phyloP scores from a whole-genome alignment of 768 basidiomycete genomes.

The Russula compacta region DNA sequence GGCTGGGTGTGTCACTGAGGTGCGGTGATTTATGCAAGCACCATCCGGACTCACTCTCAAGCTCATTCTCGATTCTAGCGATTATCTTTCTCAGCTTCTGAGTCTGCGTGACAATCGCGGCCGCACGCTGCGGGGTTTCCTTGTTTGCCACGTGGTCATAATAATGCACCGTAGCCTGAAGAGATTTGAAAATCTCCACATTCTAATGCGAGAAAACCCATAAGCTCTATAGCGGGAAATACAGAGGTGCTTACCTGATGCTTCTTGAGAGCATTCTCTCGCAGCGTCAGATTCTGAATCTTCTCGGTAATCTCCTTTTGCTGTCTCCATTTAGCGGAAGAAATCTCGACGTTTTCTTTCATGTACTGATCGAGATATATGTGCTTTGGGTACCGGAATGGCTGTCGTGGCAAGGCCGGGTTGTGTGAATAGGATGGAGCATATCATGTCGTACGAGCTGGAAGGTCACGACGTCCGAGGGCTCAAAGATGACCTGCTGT shows the following conservation, averaged over 20 bases:
- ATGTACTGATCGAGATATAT: conserved; percentile 71
- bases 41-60: conserved; percentile 37
- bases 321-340: conserved; percentile 28
- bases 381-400: conserved; percentile 51
- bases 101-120: conserved; percentile 35
- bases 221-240: background rate
- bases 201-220: conserved; percentile 31
- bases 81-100: conserved; percentile 46
- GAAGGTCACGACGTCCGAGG: conserved; percentile 59
- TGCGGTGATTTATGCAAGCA: background rate
- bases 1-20: conserved; percentile 29
- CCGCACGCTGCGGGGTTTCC: conserved; percentile 39
- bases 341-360: conserved; percentile 41
- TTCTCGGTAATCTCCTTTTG: conserved; percentile 38
- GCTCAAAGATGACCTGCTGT: conserved; percentile 52
- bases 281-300: conserved; percentile 37
- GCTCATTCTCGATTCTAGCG: conserved; percentile 40
- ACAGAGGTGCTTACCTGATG: conserved; percentile 38
- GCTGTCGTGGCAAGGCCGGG: conserved; percentile 16
- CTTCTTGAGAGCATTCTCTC: conserved; percentile 40
- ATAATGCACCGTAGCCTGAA: conserved; percentile 57
- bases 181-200: conserved; percentile 51
- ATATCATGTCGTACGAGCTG: conserved; percentile 31
- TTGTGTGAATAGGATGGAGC: conserved; percentile 20
- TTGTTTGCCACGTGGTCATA: conserved; percentile 56